These are phyloP conservation scores for Streptanthus diversifolius DNA, from an alignment of 345 rosid genomes.

Conservation along the genomic window DNA sequence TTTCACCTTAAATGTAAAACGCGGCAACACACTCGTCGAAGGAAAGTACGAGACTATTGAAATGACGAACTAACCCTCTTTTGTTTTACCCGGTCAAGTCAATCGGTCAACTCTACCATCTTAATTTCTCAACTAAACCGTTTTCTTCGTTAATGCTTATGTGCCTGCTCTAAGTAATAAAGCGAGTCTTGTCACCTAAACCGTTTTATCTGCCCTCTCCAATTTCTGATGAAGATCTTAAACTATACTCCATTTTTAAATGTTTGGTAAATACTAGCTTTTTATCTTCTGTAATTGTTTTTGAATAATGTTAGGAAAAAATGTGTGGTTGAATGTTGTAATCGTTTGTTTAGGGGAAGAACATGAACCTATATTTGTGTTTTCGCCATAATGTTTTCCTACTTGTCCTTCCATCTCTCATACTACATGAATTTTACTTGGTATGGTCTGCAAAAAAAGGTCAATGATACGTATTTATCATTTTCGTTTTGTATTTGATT, in stretches of 20 bases:
- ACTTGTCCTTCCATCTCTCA: not conserved
- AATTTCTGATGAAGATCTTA: not conserved
- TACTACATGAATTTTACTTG: not conserved
- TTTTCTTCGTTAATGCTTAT: not conserved
- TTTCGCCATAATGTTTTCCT: not conserved
- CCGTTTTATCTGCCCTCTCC: not conserved
- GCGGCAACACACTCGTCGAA: constrained; percentile 29
- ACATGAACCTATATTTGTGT: not conserved
- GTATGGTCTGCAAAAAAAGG: not conserved
- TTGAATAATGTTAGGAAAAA: not conserved
- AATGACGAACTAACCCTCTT: not conserved
- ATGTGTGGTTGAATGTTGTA: not conserved
- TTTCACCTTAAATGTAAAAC: constrained; percentile 11
- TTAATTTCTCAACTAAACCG: not conserved
- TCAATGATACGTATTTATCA: not conserved
- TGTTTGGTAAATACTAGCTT: not conserved
- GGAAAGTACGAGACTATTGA: not conserved
- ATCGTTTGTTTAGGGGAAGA: not conserved
- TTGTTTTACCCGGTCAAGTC: not conserved
- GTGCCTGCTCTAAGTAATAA: not conserved
- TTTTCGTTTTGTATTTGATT: not conserved
- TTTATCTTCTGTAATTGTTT: not conserved
- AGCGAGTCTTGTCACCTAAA: not conserved
- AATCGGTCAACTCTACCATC: constrained; percentile 10
- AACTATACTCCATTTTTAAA: not conserved